Evolutionary conservation across 192 early-diverging fungal genomes (phyloP).

Genomic region (Linnemannia exigua): DNA sequence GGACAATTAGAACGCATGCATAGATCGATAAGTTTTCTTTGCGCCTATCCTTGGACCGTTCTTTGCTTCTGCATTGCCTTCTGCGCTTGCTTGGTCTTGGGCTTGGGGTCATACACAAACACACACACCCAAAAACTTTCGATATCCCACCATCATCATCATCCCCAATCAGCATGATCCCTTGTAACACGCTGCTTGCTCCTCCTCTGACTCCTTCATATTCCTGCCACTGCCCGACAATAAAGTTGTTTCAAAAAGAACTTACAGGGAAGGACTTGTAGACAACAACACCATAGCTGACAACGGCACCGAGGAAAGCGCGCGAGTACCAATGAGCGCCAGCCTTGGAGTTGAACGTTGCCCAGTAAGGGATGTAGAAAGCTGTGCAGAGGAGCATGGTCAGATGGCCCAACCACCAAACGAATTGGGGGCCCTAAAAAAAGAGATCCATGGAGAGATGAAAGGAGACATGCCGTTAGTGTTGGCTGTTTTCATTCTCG

Average conservation of each 20-base stretch:
- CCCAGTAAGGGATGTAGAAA: conserved; percentile 57
- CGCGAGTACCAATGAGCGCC: conserved; percentile 66
- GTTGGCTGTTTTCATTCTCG: background rate
- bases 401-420: conserved; percentile 67
- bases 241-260: conserved; percentile 14
- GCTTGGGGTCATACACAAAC: background rate
- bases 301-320: conserved; percentile 75
- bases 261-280: conserved; percentile 85
- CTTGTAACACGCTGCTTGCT: background rate
- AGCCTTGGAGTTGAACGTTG: conserved; percentile 58
- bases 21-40: background rate
- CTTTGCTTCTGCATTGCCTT: no score
- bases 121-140: background rate
- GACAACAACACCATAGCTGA: conserved; percentile 83
- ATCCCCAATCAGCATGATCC: background rate
- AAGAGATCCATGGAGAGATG: background rate
- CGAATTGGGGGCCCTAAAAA: conserved; percentile 64
- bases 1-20: background rate
- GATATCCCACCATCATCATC: background rate
- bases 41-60: no score
- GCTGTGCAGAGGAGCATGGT: conserved; percentile 57
- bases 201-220: background rate
- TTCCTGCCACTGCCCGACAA: background rate
- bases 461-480: background rate
- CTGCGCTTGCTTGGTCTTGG: no score